A percentile compares a stretch with the other conserved stretches of the same genome.
Conservation (phyloP, 805 yeast species). For the Priceomyces fermenticarens region DNA sequence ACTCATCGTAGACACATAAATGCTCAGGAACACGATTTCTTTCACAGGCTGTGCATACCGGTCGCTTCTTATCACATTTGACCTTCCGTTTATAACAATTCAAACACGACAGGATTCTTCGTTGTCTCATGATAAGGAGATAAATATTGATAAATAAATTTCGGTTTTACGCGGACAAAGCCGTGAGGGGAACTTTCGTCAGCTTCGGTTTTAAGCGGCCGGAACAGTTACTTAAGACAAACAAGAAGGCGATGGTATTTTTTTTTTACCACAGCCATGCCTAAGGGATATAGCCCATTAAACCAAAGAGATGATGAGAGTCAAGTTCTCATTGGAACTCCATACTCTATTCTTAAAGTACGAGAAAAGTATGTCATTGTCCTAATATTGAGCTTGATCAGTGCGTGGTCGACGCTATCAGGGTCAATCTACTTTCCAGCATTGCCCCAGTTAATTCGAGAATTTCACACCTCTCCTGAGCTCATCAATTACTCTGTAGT, state of each 20-base stretch:
- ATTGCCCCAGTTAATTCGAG: conserved; percentile 48
- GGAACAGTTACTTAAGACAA: too few species aligned
- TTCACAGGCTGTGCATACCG: not conserved
- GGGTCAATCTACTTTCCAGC: conserved; percentile 80
- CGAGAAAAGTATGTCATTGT: conserved; percentile 39
- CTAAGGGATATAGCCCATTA: too few species aligned
- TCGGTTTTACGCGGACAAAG: too few species aligned
- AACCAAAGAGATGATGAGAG: too few species aligned
- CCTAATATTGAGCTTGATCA: conserved; percentile 40
- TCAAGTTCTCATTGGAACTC: too few species aligned
- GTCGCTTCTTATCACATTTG: conserved; percentile 26
- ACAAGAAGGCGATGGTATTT: too few species aligned
- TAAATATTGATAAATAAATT: too few species aligned
- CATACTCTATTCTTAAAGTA: too few species aligned
- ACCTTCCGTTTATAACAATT: conserved; percentile 31
- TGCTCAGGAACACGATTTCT: not conserved
- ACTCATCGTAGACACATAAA: not conserved
- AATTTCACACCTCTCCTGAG: conserved; percentile 54
- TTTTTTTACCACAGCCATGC: too few species aligned
- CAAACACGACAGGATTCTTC: conserved; percentile 20
- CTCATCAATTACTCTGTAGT: conserved; percentile 68
- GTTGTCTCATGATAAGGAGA: not conserved
- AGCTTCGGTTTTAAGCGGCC: too few species aligned
- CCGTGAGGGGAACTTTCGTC: too few species aligned
- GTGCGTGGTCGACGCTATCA: conserved; percentile 64